Evolutionary conservation across 2,329 filamentous ascomycete species (phyloP).

Genomic region (Fusarium falciforme): DNA sequence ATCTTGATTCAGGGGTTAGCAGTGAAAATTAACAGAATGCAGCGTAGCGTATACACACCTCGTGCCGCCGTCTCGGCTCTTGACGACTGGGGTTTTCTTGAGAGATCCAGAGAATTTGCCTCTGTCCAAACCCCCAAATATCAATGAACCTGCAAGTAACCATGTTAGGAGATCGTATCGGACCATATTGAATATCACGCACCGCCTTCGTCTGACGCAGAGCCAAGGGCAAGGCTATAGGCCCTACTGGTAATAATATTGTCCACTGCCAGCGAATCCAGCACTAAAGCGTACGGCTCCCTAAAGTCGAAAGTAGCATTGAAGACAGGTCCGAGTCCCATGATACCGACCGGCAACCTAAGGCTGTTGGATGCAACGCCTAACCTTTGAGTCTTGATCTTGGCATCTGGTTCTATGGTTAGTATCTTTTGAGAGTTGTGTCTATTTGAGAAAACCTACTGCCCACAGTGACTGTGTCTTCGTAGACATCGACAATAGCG

Average conservation of each 20-base stretch:
- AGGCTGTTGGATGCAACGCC: constrained; percentile 38
- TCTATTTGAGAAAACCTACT: not conserved
- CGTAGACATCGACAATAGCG: not conserved
- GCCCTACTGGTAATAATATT: constrained; percentile 44
- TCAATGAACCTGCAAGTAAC: constrained; percentile 21
- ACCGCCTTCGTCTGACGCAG: constrained; percentile 13
- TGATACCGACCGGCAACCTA: constrained; percentile 31
- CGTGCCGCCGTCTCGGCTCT: constrained; percentile 38
- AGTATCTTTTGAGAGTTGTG: not conserved
- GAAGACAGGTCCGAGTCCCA: constrained; percentile 41
- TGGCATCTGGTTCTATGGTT: not conserved
- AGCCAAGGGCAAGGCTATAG: constrained; percentile 41
- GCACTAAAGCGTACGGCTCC: constrained; percentile 39
- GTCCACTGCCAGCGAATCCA: constrained; percentile 39
- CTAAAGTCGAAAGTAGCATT: constrained; percentile 32
- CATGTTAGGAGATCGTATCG: no score
- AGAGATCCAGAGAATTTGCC: constrained; percentile 63
- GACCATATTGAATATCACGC: not conserved
- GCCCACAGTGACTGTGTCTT: not conserved
- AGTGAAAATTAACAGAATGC: not conserved
- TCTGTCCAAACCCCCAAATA: constrained; percentile 66
- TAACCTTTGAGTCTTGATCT: constrained; percentile 29
- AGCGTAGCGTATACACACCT: not conserved
- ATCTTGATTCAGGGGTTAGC: constrained; percentile 24
- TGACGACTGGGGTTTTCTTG: constrained; percentile 62